Base-by-base conservation (phyloP, 2,329 filamentous ascomycete genomes). In the Cytospora mali region DNA sequence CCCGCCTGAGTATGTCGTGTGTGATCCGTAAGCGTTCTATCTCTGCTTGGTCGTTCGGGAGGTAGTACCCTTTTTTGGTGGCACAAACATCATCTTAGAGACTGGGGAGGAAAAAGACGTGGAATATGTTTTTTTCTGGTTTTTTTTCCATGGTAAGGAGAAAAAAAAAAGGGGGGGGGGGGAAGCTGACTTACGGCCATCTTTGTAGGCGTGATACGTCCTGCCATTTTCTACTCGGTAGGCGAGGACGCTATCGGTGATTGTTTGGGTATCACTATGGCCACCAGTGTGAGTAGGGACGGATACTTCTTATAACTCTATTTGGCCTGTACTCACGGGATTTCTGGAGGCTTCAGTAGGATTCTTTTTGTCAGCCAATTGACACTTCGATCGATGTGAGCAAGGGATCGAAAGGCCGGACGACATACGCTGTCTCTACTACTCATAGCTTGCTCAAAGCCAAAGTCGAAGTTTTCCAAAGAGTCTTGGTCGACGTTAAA, bases 41-140 rank as follows among this genome's bases (percentile, higher is more conserved):
- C 62, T 76, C 74, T 18, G 66, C 57, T 2, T 65, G 53, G 58
- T 76, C 74, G 55, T 75, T 76, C 48, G 74, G 74, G 55, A 71
- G 75, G 29, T 66, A 68, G 53, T 76, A 76, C n/a, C 74, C 74
- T 75, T 46, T 23, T 23, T 23, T 46, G n/a, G 42, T 46, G n/a
- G 49, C 28, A 29, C 14, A 53, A 16, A 21, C 14, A 28, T 42
- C 18, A 27, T 46, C 7, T 59, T 33, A 59, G 49, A 25, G 51
- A 39, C 31, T 21, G 31, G 25, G 31, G 49, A 33, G 5, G 7
- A 55, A 9, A 4, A 50, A 23, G 42, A 3, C 42, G 42, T 46
- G n/a, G 35, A 11, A 6, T 18, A 18, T 18, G 3, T 46, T 46
- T 7, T 11, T 13, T 23, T n/a, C n/a, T 42, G n/a, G n/a, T n/a